A percentile compares a stretch with the other conserved stretches of the same genome.
These are phyloP conservation scores for Paramyrothecium sp. DNA, from an alignment of 2,329 filamentous ascomycete species.

Conservation along the genomic window DNA sequence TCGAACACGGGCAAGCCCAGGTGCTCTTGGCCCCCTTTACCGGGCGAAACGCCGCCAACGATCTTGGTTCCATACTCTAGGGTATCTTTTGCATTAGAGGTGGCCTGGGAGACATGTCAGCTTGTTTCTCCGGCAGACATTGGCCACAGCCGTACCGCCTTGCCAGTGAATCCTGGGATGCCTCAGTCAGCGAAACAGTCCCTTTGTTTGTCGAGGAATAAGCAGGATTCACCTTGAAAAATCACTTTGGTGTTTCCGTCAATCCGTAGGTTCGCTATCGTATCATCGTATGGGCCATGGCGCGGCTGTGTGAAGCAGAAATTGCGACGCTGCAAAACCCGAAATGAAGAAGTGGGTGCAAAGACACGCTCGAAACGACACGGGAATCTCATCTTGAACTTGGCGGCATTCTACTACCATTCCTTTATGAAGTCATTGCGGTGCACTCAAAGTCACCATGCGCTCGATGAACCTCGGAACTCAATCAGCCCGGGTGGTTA, in stretches of 20 bases:
- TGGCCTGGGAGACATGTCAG: slow-evolving; percentile 24
- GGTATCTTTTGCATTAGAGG: slow-evolving; percentile 33
- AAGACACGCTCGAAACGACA: too few species aligned
- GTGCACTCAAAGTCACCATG: too few species aligned
- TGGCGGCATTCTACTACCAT: too few species aligned
- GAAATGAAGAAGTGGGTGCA: background rate
- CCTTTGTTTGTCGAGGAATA: background rate
- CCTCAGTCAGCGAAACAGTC: background rate
- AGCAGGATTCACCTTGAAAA: slow-evolving; percentile 25
- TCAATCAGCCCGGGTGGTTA: too few species aligned
- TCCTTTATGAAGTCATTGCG: too few species aligned
- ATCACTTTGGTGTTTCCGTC: slow-evolving; percentile 27
- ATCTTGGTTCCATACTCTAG: slow-evolving; percentile 36
- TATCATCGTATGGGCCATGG: slow-evolving; percentile 19
- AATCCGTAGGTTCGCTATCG: slow-evolving; percentile 27
- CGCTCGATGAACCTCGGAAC: too few species aligned
- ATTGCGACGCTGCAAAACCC: background rate
- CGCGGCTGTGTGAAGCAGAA: background rate
- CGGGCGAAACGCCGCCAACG: slow-evolving; percentile 36
- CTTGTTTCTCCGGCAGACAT: background rate
- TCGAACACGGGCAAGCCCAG: slow-evolving; percentile 33
- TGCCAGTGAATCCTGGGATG: slow-evolving; percentile 33
- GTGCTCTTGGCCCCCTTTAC: slow-evolving; percentile 29
- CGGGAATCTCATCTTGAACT: too few species aligned
- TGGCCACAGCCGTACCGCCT: slow-evolving; percentile 22